A percentile compares a stretch with the other conserved stretches of the same genome.
Conservation (phyloP, 2,329 filamentous ascomycete genomes). For the Ustilaginoidea virens region DNA sequence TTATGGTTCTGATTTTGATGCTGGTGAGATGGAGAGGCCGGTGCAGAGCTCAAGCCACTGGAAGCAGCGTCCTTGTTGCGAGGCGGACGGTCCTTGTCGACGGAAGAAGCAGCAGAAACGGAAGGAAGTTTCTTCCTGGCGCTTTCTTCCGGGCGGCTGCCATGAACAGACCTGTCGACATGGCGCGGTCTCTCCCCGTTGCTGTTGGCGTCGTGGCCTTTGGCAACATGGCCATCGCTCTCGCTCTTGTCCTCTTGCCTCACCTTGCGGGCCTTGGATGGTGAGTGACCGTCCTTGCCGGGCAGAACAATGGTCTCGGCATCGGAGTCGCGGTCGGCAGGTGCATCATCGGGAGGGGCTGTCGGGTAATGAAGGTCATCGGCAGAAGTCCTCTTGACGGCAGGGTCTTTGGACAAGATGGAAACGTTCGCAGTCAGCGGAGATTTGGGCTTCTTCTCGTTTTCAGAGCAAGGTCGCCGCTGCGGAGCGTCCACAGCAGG, state of each 20-base stretch:
- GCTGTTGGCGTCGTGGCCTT: conserved; percentile 14
- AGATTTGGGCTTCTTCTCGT: conserved; percentile 8
- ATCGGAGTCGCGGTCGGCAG: conserved; percentile 48
- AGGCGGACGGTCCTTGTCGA: conserved; percentile 24
- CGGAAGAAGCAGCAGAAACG: conserved; percentile 12
- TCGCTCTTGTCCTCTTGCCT: conserved; percentile 51
- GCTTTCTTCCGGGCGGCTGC: conserved; percentile 16
- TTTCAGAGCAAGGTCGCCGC: conserved; percentile 17
- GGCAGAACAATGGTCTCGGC: conserved; percentile 57
- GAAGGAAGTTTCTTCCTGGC: conserved; percentile 35
- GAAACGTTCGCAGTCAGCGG: conserved; percentile 5
- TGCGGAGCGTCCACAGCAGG: conserved; percentile 36
- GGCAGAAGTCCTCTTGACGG: conserved; percentile 1
- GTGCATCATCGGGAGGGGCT: conserved; percentile 20
- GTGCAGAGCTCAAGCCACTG: conserved; percentile 42
- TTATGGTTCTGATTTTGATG: conserved; percentile 15
- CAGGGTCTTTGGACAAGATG: conserved; percentile 7
- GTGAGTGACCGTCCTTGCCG: conserved; percentile 48
- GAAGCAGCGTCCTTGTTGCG: conserved; percentile 33
- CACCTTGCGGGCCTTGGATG: conserved; percentile 46
- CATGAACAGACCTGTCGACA: conserved; percentile 18
- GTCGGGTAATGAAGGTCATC: conserved; percentile 1
- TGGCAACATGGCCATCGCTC: conserved; percentile 28
- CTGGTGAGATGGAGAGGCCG: conserved; percentile 34
- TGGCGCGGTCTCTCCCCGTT: conserved; percentile 18